Conservation (phyloP, 2,329 filamentous ascomycete species). For the Trichoderma asperellum region DNA sequence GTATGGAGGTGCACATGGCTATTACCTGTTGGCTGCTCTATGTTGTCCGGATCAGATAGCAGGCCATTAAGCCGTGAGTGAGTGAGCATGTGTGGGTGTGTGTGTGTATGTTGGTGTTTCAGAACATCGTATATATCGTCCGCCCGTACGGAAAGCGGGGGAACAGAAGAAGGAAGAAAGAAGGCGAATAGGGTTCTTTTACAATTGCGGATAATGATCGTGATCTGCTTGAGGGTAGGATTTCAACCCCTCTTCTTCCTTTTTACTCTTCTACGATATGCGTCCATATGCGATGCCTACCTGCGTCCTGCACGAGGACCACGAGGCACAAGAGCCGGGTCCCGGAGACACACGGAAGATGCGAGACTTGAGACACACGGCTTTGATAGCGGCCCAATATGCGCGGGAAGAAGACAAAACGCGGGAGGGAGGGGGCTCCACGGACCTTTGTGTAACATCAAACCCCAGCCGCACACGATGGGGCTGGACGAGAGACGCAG, state of each 20-base stretch:
- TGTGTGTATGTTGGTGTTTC: not conserved
- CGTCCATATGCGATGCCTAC: not conserved
- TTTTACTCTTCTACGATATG: not conserved
- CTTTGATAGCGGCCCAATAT: conserved; percentile 19
- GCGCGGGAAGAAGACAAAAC: not conserved
- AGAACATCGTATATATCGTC: conserved; percentile 10
- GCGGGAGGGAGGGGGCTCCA: not conserved
- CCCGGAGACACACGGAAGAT: not conserved
- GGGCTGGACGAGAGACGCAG: not conserved
- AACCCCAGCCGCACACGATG: conserved; percentile 18
- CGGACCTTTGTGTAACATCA: conserved; percentile 17
- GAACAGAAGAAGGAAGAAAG: not conserved
- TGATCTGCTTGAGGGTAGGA: conserved; percentile 19
- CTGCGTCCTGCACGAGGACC: conserved; percentile 6
- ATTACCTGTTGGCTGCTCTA: not conserved
- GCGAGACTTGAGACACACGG: conserved; percentile 1
- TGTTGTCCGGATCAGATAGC: not conserved
- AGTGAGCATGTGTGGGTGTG: not conserved
- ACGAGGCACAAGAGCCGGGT: conserved; percentile 6
- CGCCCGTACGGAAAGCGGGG: conserved; percentile 19
- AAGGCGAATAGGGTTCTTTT: conserved; percentile 1
- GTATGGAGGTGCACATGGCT: not conserved
- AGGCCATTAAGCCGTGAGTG: conserved; percentile 1
- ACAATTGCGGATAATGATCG: conserved; percentile 11
- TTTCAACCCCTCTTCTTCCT: not conserved